These are phyloP conservation scores for Phytophthora tubulina DNA, from an alignment of 352 stramenopile genomes.

Conservation along the genomic window DNA sequence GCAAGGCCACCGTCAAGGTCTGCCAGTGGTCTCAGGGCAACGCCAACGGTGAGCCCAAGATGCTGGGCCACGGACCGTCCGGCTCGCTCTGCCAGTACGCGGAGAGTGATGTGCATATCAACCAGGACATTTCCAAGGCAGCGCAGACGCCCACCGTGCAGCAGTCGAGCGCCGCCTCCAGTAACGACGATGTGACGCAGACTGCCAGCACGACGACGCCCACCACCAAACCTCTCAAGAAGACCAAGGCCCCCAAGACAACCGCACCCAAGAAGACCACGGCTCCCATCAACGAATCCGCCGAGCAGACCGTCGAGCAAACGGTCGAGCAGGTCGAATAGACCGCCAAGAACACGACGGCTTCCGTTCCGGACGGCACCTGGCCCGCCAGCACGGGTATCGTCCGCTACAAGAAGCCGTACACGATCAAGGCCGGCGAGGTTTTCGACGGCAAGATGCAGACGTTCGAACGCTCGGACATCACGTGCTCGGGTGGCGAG, in stretches of 20 bases:
- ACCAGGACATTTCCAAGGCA: constrained; percentile 20
- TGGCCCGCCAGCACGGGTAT: not conserved
- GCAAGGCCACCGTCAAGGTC: not conserved
- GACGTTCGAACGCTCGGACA: not conserved
- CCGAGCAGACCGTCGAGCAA: constrained; percentile 2
- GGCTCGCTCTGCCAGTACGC: constrained; percentile 24
- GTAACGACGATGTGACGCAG: not conserved
- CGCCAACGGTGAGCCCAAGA: not conserved
- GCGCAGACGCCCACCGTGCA: constrained; percentile 3
- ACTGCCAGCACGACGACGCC: not conserved
- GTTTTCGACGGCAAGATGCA: not conserved
- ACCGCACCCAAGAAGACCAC: constrained; percentile 3
- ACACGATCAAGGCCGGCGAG: not conserved
- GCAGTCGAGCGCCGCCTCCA: not conserved
- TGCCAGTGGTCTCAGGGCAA: not conserved
- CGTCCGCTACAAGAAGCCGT: not conserved
- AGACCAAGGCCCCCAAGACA: constrained; percentile 12
- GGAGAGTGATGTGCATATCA: constrained; percentile 34
- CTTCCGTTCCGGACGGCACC: not conserved
- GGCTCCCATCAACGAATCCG: not conserved
- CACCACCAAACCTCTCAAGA: not conserved
- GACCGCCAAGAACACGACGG: constrained; percentile 11
- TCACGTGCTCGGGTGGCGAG: not conserved
- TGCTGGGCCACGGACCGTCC: not conserved
- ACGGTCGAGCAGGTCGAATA: constrained; percentile 1